phyloP scores from a whole-genome alignment of 2,329 filamentous ascomycete species.

The Proliferodiscus dingleyae region DNA sequence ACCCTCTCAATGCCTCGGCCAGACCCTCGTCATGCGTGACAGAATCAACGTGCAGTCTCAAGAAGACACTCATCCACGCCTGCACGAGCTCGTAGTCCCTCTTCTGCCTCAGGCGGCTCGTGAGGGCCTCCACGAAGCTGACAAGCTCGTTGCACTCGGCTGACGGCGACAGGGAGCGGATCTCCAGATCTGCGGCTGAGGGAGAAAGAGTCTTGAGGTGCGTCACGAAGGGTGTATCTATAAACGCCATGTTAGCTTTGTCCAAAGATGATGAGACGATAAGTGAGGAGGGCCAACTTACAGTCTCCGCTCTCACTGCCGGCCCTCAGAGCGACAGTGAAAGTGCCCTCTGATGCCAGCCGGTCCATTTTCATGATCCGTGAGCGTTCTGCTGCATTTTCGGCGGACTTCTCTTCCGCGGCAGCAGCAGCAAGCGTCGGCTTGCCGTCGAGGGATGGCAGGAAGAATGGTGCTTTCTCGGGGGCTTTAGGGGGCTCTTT shows the following conservation, averaged over 20 bases:
- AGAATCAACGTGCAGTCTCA: conserved; percentile 69
- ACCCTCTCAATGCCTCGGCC: conserved; percentile 57
- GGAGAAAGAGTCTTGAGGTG: conserved; percentile 79
- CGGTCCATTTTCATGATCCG: conserved; percentile 65
- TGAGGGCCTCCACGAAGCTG: conserved; percentile 78
- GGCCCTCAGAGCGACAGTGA: conserved; percentile 51
- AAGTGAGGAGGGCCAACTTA: conserved; percentile 40
- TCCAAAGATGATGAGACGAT: not conserved
- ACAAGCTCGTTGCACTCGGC: conserved; percentile 65
- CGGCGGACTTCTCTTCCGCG: conserved; percentile 29
- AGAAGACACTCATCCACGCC: conserved; percentile 95
- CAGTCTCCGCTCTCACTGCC: conserved; percentile 55
- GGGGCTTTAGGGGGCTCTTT: conserved; percentile 86
- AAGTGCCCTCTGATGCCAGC: conserved; percentile 51
- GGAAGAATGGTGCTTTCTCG: conserved; percentile 93
- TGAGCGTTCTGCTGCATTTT: conserved; percentile 48
- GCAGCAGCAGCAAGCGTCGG: conserved; percentile 13
- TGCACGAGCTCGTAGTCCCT: conserved; percentile 91
- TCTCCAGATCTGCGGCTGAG: conserved; percentile 82
- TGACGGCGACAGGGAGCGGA: conserved; percentile 74
- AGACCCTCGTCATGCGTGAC: conserved; percentile 44
- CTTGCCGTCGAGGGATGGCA: conserved; percentile 60
- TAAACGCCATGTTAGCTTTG: conserved; percentile 14
- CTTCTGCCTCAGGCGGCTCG: conserved; percentile 59
- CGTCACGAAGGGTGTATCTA: conserved; percentile 63